Evolutionary conservation across 73 alveolate species (phyloP), one percentile per base, ranked within the genome.

Genomic region (Paramecium sexaurelia): DNA sequence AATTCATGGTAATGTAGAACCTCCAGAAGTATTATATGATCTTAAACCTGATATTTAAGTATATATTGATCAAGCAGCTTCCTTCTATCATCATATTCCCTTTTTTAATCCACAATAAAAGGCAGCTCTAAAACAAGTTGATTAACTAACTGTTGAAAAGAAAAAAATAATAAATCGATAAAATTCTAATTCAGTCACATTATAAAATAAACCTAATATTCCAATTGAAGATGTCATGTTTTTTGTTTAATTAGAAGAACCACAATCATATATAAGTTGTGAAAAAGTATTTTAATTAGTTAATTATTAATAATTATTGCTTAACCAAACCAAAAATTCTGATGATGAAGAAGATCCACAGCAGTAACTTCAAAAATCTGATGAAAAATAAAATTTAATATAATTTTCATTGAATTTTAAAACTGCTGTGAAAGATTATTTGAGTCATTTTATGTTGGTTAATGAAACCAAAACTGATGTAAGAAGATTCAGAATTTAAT

Each of bases 1-100:
- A 29, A 96, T 98, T 1, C 97, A 94, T 85, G 99, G 99, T 19
- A 94, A 94, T 92, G 99, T 98, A 11, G 98, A 94, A 91, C 96
- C 94, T 26, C 99, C 99, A 6, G 99, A 98, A 57, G 94, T 78
- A 11, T 6, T 45, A 19, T 29, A 55, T 20, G 91, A 75, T 39
- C 83, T 68, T 11, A 88, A 61, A 61, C 91, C 91, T 10, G 87
- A 68, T 37, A 17, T 68, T 55, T 55, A 75, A 43, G 91, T 82
- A 1, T 68, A 33, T 71, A 68, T 68, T 13, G 94, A 68, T 40
- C 84, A 88, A 69, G 27, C 36, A 35, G 55, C 69, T 2, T 37
- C 82, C 8, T 68, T 68, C 15, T 41, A 66, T 29, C 94, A 75
- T 39, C 85, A 88, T 43, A 33, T 88, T 35, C 94, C 94, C 24